A percentile compares a stretch with the other conserved stretches of the same genome.
Evolutionary conservation across 768 basidiomycete genomes (phyloP).

Genomic region (Tulasnella sp.): DNA sequence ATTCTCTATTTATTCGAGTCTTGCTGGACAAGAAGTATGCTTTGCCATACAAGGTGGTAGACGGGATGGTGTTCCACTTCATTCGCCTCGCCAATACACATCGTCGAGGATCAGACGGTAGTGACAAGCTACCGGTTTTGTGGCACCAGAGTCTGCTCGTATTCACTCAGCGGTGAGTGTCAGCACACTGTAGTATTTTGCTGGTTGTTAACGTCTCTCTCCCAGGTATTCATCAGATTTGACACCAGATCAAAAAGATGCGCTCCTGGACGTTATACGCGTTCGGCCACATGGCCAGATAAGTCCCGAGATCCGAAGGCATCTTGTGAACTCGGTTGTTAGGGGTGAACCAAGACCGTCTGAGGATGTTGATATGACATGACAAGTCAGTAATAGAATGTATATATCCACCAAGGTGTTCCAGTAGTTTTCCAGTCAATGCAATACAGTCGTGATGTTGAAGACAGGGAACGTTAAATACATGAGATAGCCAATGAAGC

Average conservation of each 20-base stretch:
- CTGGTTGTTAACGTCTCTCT: neutral
- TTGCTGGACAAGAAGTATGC: slow-evolving; percentile 97
- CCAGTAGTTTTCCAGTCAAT: no score
- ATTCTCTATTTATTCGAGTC: slow-evolving; percentile 93
- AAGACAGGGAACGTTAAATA: no score
- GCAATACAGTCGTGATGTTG: no score
- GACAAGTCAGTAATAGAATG: neutral
- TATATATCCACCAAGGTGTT: no score
- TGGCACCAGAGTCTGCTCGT: slow-evolving; percentile 97
- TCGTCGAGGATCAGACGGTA: slow-evolving; percentile 48
- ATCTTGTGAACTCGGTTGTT: slow-evolving; percentile 74
- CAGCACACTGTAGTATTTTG: neutral
- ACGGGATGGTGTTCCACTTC: slow-evolving; percentile 95
- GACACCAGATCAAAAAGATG: slow-evolving; percentile 95
- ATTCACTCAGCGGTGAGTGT: slow-evolving; percentile 74
- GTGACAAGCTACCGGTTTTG: slow-evolving; percentile 82
- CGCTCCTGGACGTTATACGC: slow-evolving; percentile 83
- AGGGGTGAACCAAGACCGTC: slow-evolving; percentile 68
- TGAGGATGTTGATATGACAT: slow-evolving; percentile 49
- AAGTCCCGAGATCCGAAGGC: slow-evolving; percentile 76
- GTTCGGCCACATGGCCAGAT: slow-evolving; percentile 80
- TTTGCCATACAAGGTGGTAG: slow-evolving; percentile 93
- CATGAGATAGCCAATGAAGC: no score
- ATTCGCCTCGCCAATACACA: slow-evolving; percentile 89
- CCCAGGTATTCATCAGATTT: slow-evolving; percentile 82